A percentile compares a stretch with the other conserved stretches of the same genome.
These are phyloP conservation scores for Scleroderma citrinum DNA, from an alignment of 768 basidiomycete genomes.

Conservation along the genomic window DNA sequence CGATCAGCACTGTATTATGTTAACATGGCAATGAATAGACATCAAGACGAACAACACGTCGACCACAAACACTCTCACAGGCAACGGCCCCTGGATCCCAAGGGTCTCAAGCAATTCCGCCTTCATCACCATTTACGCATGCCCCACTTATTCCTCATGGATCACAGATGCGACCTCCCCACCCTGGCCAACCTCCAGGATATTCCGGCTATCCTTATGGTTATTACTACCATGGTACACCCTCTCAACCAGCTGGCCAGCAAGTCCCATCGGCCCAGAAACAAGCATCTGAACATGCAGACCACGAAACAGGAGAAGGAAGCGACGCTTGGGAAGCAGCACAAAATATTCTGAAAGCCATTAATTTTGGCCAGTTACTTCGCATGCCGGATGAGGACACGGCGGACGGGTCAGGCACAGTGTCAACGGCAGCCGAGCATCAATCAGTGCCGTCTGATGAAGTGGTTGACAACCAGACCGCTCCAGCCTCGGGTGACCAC, in stretches of 20 bases:
- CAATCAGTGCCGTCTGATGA: background rate
- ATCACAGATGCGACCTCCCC: conserved; percentile 32
- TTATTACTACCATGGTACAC: conserved; percentile 26
- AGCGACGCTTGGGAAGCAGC: conserved; percentile 72
- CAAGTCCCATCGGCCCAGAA: conserved; percentile 7
- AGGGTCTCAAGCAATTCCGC: conserved; percentile 14
- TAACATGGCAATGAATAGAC: conserved; percentile 42
- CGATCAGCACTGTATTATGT: background rate
- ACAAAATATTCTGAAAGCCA: conserved; percentile 69
- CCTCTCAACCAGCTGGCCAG: conserved; percentile 6
- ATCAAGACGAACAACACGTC: conserved; percentile 69
- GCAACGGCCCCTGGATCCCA: conserved; percentile 25
- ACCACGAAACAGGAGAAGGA: conserved; percentile 36
- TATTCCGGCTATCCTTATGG: conserved; percentile 37
- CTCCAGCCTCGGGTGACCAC: conserved; percentile 1
- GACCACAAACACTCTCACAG: conserved; percentile 53
- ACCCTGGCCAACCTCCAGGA: conserved; percentile 25
- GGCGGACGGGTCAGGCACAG: conserved; percentile 9
- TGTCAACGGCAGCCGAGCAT: conserved; percentile 1
- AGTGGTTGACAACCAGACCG: conserved; percentile 4
- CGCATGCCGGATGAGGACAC: conserved; percentile 30
- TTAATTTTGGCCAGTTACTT: conserved; percentile 59
- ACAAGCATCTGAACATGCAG: conserved; percentile 8
- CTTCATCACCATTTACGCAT: conserved; percentile 50
- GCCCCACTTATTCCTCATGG: conserved; percentile 37